phyloP scores from a whole-genome alignment of 768 basidiomycete species.

The Tulasnella sp. region DNA sequence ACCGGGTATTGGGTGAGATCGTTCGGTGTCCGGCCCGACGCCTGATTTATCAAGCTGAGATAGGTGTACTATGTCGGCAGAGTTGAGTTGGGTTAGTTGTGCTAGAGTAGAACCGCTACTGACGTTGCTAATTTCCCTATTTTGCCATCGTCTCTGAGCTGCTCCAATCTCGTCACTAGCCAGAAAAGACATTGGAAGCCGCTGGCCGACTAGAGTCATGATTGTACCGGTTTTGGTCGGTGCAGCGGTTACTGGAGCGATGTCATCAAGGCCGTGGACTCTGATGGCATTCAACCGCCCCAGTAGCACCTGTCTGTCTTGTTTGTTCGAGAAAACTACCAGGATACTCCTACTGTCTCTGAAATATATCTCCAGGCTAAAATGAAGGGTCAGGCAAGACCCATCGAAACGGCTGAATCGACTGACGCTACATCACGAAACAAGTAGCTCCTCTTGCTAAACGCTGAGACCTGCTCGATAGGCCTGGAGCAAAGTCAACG shows the following conservation, averaged over 20 bases:
- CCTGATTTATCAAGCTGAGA: conserved; percentile 81
- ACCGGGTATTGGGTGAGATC: conserved; percentile 95
- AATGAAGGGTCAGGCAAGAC: conserved; percentile 2
- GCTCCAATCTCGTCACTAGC: conserved; percentile 57
- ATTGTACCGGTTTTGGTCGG: background rate
- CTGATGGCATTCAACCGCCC: conserved; percentile 12
- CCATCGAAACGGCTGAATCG: background rate
- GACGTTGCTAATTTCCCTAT: conserved; percentile 88
- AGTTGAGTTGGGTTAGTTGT: background rate
- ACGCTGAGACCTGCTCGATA: conserved; percentile 71
- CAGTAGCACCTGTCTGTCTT: conserved; percentile 49
- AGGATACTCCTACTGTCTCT: conserved; percentile 85
- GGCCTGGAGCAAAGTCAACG: conserved; percentile 47
- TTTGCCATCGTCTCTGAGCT: conserved; percentile 81
- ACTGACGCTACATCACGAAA: conserved; percentile 89
- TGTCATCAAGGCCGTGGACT: conserved; percentile 3
- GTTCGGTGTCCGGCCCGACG: conserved; percentile 87
- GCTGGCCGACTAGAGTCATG: conserved; percentile 4
- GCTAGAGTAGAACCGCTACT: conserved; percentile 31
- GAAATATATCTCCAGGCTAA: conserved; percentile 86
- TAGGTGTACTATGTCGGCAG: conserved; percentile 66
- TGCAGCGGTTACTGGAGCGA: background rate
- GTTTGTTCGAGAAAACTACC: conserved; percentile 70
- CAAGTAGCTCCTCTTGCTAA: conserved; percentile 76
- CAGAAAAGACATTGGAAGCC: background rate